Percentiles rank a stretch among this genome's conserved stretches.
phyloP scores from a whole-genome alignment of 1,284 basidiomycete genomes.

The Austroboletus rostrupii region DNA sequence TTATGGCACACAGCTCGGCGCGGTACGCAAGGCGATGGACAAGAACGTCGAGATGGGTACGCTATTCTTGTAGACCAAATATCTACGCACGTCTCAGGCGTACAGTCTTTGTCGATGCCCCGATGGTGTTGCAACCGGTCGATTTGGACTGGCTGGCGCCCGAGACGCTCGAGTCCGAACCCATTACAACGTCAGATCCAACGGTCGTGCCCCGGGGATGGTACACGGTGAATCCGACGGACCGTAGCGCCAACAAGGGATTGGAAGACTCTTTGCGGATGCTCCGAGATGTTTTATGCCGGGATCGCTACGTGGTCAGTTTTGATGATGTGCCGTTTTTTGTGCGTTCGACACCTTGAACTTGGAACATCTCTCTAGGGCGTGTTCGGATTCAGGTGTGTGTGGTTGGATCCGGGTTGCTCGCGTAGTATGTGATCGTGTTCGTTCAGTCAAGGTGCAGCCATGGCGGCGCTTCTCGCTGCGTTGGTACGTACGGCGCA shows the following conservation, averaged over 20 bases:
- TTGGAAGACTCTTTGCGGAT: slow-evolving; percentile 51
- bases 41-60: slow-evolving; percentile 70
- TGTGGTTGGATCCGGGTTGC: background rate
- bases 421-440: too few species aligned
- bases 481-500: slow-evolving; percentile 51
- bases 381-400: slow-evolving; percentile 76
- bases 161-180: slow-evolving; percentile 46
- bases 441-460: slow-evolving; percentile 68
- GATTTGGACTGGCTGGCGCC: slow-evolving; percentile 40
- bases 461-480: slow-evolving; percentile 70
- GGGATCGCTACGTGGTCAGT: slow-evolving; percentile 55
- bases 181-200: slow-evolving; percentile 48
- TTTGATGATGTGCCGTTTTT: background rate
- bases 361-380: slow-evolving; percentile 45
- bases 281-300: slow-evolving; percentile 23
- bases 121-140: slow-evolving; percentile 67
- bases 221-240: slow-evolving; percentile 57
- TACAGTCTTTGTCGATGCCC: slow-evolving; percentile 78
- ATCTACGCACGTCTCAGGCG: too few species aligned
- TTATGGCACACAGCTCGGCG: slow-evolving; percentile 53
- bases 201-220: slow-evolving; percentile 73
- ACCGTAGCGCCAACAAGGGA: slow-evolving; percentile 50
- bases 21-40: slow-evolving; percentile 65
- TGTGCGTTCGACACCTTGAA: background rate
- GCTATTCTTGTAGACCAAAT: background rate